These are phyloP conservation scores for Ceratobasidium sp. DNA, from an alignment of 1,284 basidiomycete genomes.

Conservation along the genomic window DNA sequence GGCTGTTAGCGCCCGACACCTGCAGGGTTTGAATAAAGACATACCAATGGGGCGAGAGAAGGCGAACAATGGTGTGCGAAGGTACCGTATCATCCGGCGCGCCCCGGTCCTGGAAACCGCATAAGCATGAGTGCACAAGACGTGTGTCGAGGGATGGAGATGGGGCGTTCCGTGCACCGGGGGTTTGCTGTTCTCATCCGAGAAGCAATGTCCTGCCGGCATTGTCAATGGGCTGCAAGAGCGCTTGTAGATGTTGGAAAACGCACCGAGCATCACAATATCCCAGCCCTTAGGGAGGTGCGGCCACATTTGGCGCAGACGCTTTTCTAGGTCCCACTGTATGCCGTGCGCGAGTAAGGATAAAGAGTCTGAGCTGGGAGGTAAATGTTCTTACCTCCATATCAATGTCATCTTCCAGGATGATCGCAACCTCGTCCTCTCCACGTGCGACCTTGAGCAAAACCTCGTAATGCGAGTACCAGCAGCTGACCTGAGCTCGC, in stretches of 20 bases:
- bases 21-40: not conserved
- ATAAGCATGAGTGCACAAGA: constrained; percentile 50
- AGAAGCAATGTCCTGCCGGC: constrained; percentile 50
- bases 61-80: constrained; percentile 44
- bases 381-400: constrained; percentile 43
- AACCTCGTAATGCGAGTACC: constrained; percentile 76
- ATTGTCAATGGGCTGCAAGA: constrained; percentile 1
- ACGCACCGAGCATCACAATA: constrained; percentile 76
- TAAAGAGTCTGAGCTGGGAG: not conserved
- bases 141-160: constrained; percentile 48
- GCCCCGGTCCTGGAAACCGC: constrained; percentile 45
- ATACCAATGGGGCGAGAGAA: constrained; percentile 48
- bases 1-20: not conserved
- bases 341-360: not conserved
- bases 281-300: constrained; percentile 77
- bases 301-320: constrained; percentile 68
- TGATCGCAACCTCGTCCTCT: constrained; percentile 61
- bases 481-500: constrained; percentile 74
- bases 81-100: constrained; percentile 41
- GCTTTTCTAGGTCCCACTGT: constrained; percentile 72
- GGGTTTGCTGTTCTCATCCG: constrained; percentile 47
- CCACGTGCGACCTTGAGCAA: constrained; percentile 59
- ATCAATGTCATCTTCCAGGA: constrained; percentile 85
- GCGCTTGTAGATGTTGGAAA: not conserved
- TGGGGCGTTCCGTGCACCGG: constrained; percentile 30